phyloP scores from a whole-genome alignment of 2,329 filamentous ascomycete genomes.

The Leptographium lundbergii region DNA sequence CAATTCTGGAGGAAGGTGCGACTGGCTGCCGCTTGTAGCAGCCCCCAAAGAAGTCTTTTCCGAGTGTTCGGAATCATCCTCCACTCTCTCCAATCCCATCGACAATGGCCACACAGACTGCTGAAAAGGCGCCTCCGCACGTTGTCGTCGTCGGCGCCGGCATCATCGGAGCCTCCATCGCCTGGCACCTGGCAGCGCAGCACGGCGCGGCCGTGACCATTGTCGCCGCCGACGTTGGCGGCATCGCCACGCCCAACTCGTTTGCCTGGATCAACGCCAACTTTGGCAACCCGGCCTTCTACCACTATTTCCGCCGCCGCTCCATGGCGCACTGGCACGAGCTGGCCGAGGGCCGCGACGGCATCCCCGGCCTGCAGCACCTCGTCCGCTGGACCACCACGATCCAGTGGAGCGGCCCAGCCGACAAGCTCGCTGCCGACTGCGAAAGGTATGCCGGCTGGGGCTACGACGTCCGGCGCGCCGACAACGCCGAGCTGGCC shows the following conservation, averaged over 20 bases:
- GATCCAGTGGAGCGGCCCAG: constrained; percentile 10
- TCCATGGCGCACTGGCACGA: constrained; percentile 17
- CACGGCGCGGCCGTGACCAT: constrained; percentile 16
- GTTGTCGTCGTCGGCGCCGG: constrained; percentile 10
- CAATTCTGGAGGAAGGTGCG: too few relatives aligned
- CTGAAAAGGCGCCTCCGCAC: background rate
- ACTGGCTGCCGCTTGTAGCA: too few relatives aligned
- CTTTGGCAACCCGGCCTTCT: constrained; percentile 14
- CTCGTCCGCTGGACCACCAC: constrained; percentile 15
- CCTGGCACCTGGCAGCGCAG: constrained; percentile 17
- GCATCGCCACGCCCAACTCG: constrained; percentile 19
- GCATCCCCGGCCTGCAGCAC: constrained; percentile 13
- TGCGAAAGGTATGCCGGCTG: constrained; percentile 13
- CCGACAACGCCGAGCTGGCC: constrained; percentile 12
- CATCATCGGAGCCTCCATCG: constrained; percentile 19
- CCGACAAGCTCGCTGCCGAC: constrained; percentile 15
- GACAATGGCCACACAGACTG: background rate
- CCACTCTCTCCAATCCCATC: too few relatives aligned
- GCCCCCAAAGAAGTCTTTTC: too few relatives aligned
- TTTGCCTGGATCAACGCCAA: constrained; percentile 22
- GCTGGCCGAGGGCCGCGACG: constrained; percentile 5
- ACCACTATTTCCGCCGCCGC: constrained; percentile 18
- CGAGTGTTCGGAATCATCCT: too few relatives aligned
- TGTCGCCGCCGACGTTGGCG: constrained; percentile 17
- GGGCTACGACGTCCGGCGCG: constrained; percentile 16